Evolutionary conservation across 2,329 filamentous ascomycete species (phyloP).

Genomic region (Coniochaeta sp.): DNA sequence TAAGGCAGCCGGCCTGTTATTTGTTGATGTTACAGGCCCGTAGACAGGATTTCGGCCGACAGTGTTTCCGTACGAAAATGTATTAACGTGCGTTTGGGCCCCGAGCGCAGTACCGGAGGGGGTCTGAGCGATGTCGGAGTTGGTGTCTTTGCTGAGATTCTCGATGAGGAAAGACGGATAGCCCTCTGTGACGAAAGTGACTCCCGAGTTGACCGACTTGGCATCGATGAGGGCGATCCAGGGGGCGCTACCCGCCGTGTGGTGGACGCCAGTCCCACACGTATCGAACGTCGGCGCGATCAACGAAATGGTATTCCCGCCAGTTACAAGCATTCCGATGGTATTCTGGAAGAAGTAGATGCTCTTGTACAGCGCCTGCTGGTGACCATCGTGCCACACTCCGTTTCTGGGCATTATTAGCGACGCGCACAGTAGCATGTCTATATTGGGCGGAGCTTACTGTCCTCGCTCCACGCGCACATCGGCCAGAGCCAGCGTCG

Average conservation of each 20-base stretch:
- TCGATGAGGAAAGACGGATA: constrained; percentile 34
- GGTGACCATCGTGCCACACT: constrained; percentile 33
- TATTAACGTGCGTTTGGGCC: constrained; percentile 24
- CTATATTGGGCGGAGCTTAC: too few species aligned
- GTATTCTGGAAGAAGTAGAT: constrained; percentile 35
- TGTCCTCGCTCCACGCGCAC: constrained; percentile 32
- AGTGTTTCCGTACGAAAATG: constrained; percentile 34
- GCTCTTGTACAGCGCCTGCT: constrained; percentile 34
- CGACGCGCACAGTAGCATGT: too few species aligned
- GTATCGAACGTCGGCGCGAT: constrained; percentile 32
- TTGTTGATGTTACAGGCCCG: constrained; percentile 21
- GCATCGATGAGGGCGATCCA: constrained; percentile 33
- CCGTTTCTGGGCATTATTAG: constrained; percentile 26
- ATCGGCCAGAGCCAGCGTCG: constrained; percentile 31
- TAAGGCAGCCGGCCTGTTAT: constrained; percentile 24
- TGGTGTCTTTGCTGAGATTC: constrained; percentile 32
- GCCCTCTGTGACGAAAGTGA: constrained; percentile 27
- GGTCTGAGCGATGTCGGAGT: constrained; percentile 25
- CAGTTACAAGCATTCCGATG: constrained; percentile 27
- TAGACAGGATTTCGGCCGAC: constrained; percentile 31
- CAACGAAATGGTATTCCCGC: constrained; percentile 31
- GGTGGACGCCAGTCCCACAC: constrained; percentile 26
- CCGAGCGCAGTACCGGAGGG: constrained; percentile 23
- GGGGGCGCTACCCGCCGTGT: constrained; percentile 25
- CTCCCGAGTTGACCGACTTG: constrained; percentile 31